Conservation (phyloP, 202 grass and related monocot species). For the Eragrostis tef region DNA sequence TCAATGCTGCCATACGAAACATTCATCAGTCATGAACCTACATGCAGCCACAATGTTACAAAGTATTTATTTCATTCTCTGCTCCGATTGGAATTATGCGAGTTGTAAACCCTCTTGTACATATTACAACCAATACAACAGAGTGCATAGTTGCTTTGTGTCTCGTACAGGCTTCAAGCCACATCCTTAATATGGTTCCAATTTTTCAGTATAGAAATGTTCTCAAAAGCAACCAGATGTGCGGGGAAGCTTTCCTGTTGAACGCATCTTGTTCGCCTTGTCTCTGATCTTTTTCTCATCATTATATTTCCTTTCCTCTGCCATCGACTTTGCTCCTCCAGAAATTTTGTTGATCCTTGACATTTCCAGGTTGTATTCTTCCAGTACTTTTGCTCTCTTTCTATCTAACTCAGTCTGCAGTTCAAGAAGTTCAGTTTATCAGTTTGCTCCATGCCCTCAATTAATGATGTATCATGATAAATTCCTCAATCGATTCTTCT, state of each 20-base stretch:
- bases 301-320: conserved; percentile 63
- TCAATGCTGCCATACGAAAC: conserved; percentile 83
- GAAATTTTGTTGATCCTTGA: conserved; percentile 69
- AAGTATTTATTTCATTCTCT: background rate
- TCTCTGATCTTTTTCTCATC: conserved; percentile 65
- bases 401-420: conserved; percentile 62
- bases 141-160: background rate
- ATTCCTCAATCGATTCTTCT: background rate
- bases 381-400: conserved; percentile 50
- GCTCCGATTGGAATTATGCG: background rate
- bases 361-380: conserved; percentile 60
- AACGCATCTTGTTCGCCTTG: conserved; percentile 67
- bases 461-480: background rate
- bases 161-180: background rate
- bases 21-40: conserved; percentile 18
- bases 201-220: conserved; percentile 3
- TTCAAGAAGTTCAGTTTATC: conserved; percentile 29
- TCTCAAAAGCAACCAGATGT: conserved; percentile 67
- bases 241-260: conserved; percentile 48
- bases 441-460: background rate
- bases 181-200: background rate
- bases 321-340: conserved; percentile 55
- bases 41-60: background rate
- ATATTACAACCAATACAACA: conserved; percentile 31
- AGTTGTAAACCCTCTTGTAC: conserved; percentile 17